A percentile compares a stretch with the other conserved stretches of the same genome.
Conservation (phyloP, 495 filamentous ascomycete genomes). For the Pyronema domesticum region DNA sequence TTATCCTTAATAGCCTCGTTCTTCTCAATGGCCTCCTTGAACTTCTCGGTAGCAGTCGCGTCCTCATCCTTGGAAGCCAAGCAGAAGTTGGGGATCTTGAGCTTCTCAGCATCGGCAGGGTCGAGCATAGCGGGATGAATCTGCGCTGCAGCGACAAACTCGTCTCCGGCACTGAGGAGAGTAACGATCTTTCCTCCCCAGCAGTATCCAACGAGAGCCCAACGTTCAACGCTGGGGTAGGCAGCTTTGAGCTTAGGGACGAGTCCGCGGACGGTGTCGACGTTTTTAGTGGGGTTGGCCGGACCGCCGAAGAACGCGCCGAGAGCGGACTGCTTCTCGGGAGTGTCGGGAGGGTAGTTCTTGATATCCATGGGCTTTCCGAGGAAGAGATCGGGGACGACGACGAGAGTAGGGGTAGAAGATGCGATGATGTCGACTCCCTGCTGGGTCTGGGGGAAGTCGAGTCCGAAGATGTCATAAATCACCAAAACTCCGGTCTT, state of each 20-base stretch:
- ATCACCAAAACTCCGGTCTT: slow-evolving; percentile 43
- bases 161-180: slow-evolving; percentile 41
- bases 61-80: slow-evolving; percentile 39
- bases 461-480: slow-evolving; percentile 56
- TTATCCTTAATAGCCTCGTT: slow-evolving; percentile 21
- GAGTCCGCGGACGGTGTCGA: slow-evolving; percentile 45
- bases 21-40: slow-evolving; percentile 27
- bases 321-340: slow-evolving; percentile 62
- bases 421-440: slow-evolving; percentile 52
- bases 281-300: slow-evolving; percentile 44
- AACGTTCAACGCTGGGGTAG: slow-evolving; percentile 47
- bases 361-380: slow-evolving; percentile 36
- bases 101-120: slow-evolving; percentile 36
- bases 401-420: slow-evolving; percentile 38
- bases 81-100: slow-evolving; percentile 36
- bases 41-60: slow-evolving; percentile 27
- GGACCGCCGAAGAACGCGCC: slow-evolving; percentile 57
- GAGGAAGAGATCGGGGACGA: slow-evolving; percentile 54
- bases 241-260: slow-evolving; percentile 33
- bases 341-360: slow-evolving; percentile 57
- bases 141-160: slow-evolving; percentile 52
- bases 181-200: slow-evolving; percentile 75
- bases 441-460: slow-evolving; percentile 47
- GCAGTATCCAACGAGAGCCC: slow-evolving; percentile 85
- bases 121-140: slow-evolving; percentile 82